Conservation (phyloP, 306 rosid genomes). For the Hippophae tibetana region DNA sequence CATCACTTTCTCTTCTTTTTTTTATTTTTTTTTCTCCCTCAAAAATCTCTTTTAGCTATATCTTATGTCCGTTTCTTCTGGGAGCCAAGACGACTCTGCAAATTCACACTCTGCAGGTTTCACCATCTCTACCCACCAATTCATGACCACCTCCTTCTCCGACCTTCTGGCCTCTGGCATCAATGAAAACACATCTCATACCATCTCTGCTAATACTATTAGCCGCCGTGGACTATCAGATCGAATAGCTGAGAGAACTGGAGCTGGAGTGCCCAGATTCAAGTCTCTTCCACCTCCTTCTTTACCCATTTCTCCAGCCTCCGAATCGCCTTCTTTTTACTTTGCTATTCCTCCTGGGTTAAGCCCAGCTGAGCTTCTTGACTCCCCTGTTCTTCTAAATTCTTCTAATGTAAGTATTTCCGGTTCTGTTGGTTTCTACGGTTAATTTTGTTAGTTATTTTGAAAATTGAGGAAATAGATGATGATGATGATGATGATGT, state of each 20-base stretch:
- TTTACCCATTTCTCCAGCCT: constrained; percentile 67
- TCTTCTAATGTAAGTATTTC: constrained; percentile 46
- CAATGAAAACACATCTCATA: constrained; percentile 1
- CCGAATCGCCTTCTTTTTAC: constrained; percentile 60
- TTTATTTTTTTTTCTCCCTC: background rate
- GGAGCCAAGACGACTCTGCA: constrained; percentile 58
- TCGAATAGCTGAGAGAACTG: constrained; percentile 38
- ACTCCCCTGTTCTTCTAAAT: constrained; percentile 78
- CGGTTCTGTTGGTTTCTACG: background rate
- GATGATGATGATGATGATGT: background rate
- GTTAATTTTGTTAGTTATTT: background rate
- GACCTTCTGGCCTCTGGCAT: constrained; percentile 48
- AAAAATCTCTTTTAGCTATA: background rate
- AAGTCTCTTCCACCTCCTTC: constrained; percentile 79
- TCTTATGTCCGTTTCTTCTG: constrained; percentile 42
- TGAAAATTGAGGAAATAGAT: background rate
- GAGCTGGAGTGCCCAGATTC: constrained; percentile 66
- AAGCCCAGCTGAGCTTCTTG: constrained; percentile 80
- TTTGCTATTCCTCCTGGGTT: constrained; percentile 66
- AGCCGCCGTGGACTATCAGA: constrained; percentile 34
- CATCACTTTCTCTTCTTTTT: constrained; percentile 9
- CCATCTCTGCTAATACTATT: constrained; percentile 1
- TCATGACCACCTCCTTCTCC: constrained; percentile 73
- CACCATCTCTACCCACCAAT: constrained; percentile 55
- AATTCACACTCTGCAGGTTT: constrained; percentile 31